Base-by-base conservation (phyloP, 2,329 filamentous ascomycete genomes). In the Blastomyces percursus region DNA sequence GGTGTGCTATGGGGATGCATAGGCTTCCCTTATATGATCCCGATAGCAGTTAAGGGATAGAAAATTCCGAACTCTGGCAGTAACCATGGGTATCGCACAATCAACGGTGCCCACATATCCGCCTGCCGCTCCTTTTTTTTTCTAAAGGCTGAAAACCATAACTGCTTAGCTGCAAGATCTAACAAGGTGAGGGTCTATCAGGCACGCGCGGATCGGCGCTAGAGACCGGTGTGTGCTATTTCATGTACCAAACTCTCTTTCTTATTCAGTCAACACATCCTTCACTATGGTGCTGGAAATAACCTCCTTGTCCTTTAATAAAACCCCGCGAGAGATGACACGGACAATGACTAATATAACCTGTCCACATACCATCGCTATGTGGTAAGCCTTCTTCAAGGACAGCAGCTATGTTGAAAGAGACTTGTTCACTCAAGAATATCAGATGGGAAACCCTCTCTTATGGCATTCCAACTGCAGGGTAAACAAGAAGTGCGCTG, bases 1-100 rank as follows among this genome's bases (percentile, higher is more conserved):
- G 12, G 71, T 70, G 0, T 72, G 1, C 69, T 67, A 60, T 72
- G 64, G 24, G 74, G 30, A 74, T 67, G 44, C 67, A 70, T 12
- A 74, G 38, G 46, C 65, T 69, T 12, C 69, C 58, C 73, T 72
- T 27, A 62, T 61, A 74, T 73, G 12, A 73, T 57, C 59, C 73
- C 71, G 42, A 74, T 69, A 1, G 68, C 63, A n/a, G 32, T 56
- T 51, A 66, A 65, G 16, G 64, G 60, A 2, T 30, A 51, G 3
- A 16, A 3, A 35, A 9, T 35, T 35, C 48, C 30, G 6, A 30
- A 51, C 21, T 51, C 1, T 2, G 8, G 46, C n/a, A 24, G n/a
- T 24, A 24, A 48, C 24, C 46, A 48, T 21, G n/a, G n/a, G n/a
- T 21, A 24, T 21, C 46, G 21, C 8, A 19, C n/a, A 21, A 21